Conservation (phyloP, 805 yeast genomes). For the Ogataea trehaloabstinens region DNA sequence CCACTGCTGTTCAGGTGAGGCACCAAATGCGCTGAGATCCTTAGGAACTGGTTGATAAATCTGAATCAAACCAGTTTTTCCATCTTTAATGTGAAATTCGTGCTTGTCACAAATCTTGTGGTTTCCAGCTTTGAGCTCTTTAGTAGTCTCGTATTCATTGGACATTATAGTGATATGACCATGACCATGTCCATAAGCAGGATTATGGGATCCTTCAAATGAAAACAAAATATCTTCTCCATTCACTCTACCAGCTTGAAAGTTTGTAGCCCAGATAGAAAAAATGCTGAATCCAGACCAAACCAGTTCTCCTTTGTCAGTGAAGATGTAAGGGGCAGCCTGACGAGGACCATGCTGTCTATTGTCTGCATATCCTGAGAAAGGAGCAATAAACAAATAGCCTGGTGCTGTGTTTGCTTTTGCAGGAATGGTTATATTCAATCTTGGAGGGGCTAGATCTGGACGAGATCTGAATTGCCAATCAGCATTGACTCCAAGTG, state of each 20-base stretch:
- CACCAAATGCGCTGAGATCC: conserved; percentile 32
- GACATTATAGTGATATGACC: conserved; percentile 35
- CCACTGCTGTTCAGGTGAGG: conserved; percentile 31
- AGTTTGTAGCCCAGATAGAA: conserved; percentile 33
- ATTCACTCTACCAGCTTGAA: conserved; percentile 27
- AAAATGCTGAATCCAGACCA: conserved; percentile 37
- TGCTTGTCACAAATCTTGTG: conserved; percentile 36
- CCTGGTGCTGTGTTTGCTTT: conserved; percentile 26
- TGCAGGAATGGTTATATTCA: conserved; percentile 34
- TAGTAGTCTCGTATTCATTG: conserved; percentile 30
- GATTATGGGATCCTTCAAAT: conserved; percentile 36
- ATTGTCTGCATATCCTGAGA: conserved; percentile 15
- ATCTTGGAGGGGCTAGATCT: conserved; percentile 33
- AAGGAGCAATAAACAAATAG: conserved; percentile 35
- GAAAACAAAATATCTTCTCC: conserved; percentile 31
- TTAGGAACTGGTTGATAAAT: conserved; percentile 34
- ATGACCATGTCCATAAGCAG: conserved; percentile 22
- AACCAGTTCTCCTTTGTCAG: conserved; percentile 34
- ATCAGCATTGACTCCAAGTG: conserved; percentile 28
- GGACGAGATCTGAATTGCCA: conserved; percentile 36
- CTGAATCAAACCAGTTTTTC: conserved; percentile 31
- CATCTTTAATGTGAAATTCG: conserved; percentile 35
- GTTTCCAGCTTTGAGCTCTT: conserved; percentile 35
- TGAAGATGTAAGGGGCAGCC: conserved; percentile 36
- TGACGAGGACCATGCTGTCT: conserved; percentile 28